Evolutionary conservation across 1,284 basidiomycete genomes (phyloP), one percentile per base, ranked within the genome.

Genomic region (Wallemia mellicola): DNA sequence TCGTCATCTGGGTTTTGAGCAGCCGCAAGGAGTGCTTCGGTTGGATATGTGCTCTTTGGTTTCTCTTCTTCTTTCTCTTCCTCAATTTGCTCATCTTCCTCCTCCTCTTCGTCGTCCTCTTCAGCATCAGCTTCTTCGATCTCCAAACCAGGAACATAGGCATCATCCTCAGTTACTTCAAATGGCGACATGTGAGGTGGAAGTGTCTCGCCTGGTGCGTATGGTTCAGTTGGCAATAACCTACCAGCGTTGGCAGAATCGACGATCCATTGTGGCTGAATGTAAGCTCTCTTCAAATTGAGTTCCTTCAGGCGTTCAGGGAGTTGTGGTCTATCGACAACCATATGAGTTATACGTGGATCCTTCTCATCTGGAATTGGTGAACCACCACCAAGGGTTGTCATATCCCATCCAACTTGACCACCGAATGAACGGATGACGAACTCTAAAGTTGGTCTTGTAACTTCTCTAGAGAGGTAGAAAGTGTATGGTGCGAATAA

Each of bases 221-320:
- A 98, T 57, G 79, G 75, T 61, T 83, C 89, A 65, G 91, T 85
- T 0, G 87, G 76, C 28, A 96, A 75, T 60, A 95, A 76, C 68
- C 78, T 86, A 22, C 81, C 79, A 24, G 81, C 78, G 70, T 98
- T 98, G 67, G 94, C 81, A 68, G 85, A 94, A 71, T 99, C 94
- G 30, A 91, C 85, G 27, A 96, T 78, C 92, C 94, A 98, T 71
- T 98, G 94, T 19, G 94, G 94, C 71, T 98, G 94, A 9, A 98
- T 77, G 71, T 85, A 87, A 65, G 86, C 86, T 65, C 91, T 77
- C 68, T 80, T 78, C 59, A 76, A 70, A 27, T 79, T 75, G 57
- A 76, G 75, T 65, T 81, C 77, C 63, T 77, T 27, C 24, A 65
- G 62, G 27, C 64, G 65, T 28, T 64, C 61, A 2, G 68, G 66